These are phyloP conservation scores for Pisolithus sp. DNA, from an alignment of 768 basidiomycete genomes.

Conservation along the genomic window DNA sequence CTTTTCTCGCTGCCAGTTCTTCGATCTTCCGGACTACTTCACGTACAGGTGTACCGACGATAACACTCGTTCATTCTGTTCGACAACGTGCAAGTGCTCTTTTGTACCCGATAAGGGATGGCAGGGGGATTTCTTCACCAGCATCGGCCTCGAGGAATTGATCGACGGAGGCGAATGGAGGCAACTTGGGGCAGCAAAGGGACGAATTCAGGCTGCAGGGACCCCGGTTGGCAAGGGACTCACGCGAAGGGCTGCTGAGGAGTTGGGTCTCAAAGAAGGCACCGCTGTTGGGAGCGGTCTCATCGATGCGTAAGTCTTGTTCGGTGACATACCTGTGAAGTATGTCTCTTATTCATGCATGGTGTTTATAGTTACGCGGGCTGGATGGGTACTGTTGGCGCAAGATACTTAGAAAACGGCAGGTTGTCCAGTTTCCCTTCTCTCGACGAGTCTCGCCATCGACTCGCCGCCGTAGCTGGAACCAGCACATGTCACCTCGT, in stretches of 20 bases:
- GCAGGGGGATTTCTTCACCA: conserved; percentile 80
- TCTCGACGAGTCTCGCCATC: conserved; percentile 69
- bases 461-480: conserved; percentile 90
- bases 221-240: conserved; percentile 82
- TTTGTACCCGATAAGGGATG: conserved; percentile 86
- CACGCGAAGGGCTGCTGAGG: conserved; percentile 68
- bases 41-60: conserved; percentile 83
- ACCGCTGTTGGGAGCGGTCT: conserved; percentile 91
- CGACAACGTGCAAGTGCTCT: conserved; percentile 93
- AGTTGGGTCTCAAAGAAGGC: conserved; percentile 79
- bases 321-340: conserved; percentile 2
- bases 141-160: conserved; percentile 75
- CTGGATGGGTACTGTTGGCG: conserved; percentile 94
- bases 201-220: conserved; percentile 71
- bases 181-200: conserved; percentile 65
- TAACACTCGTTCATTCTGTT: conserved; percentile 80
- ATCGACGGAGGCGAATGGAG: conserved; percentile 56
- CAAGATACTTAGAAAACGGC: conserved; percentile 53
- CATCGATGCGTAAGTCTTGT: conserved; percentile 77
- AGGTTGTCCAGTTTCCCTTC: conserved; percentile 49
- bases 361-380: conserved; percentile 66
- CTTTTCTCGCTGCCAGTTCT: conserved; percentile 77
- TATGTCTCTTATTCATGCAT: conserved; percentile 1
- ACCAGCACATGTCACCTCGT: conserved; percentile 96
- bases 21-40: conserved; percentile 91